Percentiles rank a stretch among this genome's conserved stretches.
phyloP scores from a whole-genome alignment of 345 rosid genomes.

The sweet orange (Citrus sinensis) region DNA sequence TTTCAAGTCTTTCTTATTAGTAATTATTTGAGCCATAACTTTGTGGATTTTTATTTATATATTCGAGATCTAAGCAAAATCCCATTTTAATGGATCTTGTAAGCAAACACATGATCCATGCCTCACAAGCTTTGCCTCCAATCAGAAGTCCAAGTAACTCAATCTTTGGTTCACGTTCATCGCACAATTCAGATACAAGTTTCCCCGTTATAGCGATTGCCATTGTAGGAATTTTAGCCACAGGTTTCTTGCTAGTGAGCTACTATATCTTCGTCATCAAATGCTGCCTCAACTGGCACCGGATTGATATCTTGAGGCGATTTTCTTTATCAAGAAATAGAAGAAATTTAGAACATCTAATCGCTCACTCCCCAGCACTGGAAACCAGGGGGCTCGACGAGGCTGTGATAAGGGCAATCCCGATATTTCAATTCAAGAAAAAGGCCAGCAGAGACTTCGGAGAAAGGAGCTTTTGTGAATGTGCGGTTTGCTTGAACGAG shows the following conservation, averaged over 20 bases:
- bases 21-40: neutral
- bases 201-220: conserved; percentile 81
- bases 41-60: neutral
- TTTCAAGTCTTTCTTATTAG: neutral
- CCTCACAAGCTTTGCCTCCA: conserved; percentile 34
- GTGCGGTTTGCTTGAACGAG: conserved; percentile 83
- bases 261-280: conserved; percentile 83
- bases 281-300: conserved; percentile 87
- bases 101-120: conserved; percentile 19
- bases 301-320: conserved; percentile 53
- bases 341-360: conserved; percentile 41
- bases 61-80: conserved; percentile 13
- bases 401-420: conserved; percentile 76
- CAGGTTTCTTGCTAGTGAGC: conserved; percentile 78
- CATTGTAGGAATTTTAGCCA: conserved; percentile 76
- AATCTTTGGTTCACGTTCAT: conserved; percentile 21
- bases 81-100: conserved; percentile 46
- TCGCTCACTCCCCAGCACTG: conserved; percentile 39
- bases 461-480: conserved; percentile 44
- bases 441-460: conserved; percentile 30
- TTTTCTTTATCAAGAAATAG: conserved; percentile 57
- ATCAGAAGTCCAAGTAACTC: conserved; percentile 20
- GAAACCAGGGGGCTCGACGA: conserved; percentile 76
- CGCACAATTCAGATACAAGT: conserved; percentile 32
- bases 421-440: conserved; percentile 67